These are phyloP conservation scores for Fusarium xylarioides DNA, from an alignment of 2,329 filamentous ascomycete species.

Conservation along the genomic window DNA sequence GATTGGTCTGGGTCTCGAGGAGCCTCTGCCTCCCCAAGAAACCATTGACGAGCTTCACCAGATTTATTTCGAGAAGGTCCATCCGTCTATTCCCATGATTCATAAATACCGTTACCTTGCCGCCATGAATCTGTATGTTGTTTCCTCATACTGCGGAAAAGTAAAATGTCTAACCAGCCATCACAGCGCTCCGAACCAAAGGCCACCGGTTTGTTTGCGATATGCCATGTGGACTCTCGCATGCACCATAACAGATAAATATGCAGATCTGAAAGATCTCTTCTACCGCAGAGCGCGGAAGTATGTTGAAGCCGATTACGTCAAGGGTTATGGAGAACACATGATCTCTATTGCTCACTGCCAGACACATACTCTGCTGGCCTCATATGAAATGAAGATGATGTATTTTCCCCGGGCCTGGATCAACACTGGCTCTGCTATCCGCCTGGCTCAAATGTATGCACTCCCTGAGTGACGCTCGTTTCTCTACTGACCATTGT, in stretches of 20 bases:
- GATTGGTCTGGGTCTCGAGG: conserved; percentile 67
- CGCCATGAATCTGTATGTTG: conserved; percentile 80
- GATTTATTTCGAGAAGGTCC: conserved; percentile 90
- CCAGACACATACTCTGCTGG: conserved; percentile 83
- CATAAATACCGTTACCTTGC: conserved; percentile 88
- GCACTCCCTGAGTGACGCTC: conserved; percentile 34
- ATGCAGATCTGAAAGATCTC: conserved; percentile 78
- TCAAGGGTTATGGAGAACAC: conserved; percentile 90
- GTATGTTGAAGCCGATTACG: conserved; percentile 88
- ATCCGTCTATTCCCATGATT: conserved; percentile 86
- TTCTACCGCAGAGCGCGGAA: conserved; percentile 92
- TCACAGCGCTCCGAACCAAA: conserved; percentile 75
- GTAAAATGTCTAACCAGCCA: conserved; percentile 18
- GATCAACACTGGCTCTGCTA: conserved; percentile 86
- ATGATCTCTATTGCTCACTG: conserved; percentile 87
- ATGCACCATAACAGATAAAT: conserved; percentile 86
- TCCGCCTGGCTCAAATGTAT: conserved; percentile 85
- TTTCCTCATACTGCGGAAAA: background rate
- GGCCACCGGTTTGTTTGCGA: conserved; percentile 86
- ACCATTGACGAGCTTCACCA: conserved; percentile 87
- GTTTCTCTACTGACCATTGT: conserved; percentile 42
- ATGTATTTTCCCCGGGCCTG: conserved; percentile 98
- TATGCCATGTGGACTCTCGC: conserved; percentile 98
- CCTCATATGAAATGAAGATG: conserved; percentile 92
- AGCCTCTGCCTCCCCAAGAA: conserved; percentile 66